Conservation (phyloP, 2,329 filamentous ascomycete species). For the Onygena corvina region DNA sequence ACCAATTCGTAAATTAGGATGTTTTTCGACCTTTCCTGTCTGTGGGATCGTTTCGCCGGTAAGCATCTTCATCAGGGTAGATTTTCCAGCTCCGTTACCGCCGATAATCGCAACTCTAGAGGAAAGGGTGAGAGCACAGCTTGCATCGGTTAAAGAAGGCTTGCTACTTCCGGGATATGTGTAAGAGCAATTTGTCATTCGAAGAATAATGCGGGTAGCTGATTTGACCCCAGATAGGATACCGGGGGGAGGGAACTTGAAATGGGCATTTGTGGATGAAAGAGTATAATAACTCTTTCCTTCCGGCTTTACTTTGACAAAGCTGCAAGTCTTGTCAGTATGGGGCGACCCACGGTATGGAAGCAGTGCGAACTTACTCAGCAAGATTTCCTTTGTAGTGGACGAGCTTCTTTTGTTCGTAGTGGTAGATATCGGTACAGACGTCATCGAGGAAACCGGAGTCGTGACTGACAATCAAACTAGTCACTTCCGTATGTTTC, state of each 20-base stretch:
- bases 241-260: slow-evolving; percentile 95
- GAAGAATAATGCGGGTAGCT: slow-evolving; percentile 80
- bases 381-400: slow-evolving; percentile 42
- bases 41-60: slow-evolving; percentile 84
- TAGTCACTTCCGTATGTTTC: slow-evolving; percentile 90
- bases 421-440: slow-evolving; percentile 98
- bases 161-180: slow-evolving; percentile 85
- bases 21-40: slow-evolving; percentile 83
- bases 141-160: slow-evolving; percentile 75
- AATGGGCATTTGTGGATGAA: slow-evolving; percentile 74
- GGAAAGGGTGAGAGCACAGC: slow-evolving; percentile 76
- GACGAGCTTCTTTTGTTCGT: slow-evolving; percentile 88
- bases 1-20: slow-evolving; percentile 94
- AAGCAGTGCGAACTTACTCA: slow-evolving; percentile 20
- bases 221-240: slow-evolving; percentile 94
- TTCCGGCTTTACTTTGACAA: slow-evolving; percentile 83
- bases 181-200: slow-evolving; percentile 84
- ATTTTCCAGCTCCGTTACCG: slow-evolving; percentile 95
- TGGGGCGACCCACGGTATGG: background rate
- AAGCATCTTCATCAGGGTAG: slow-evolving; percentile 91
- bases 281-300: slow-evolving; percentile 97
- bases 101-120: slow-evolving; percentile 94
- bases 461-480: slow-evolving; percentile 96
- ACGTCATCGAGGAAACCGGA: slow-evolving; percentile 94
- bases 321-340: slow-evolving; percentile 30